Evolutionary conservation across 768 basidiomycete species (phyloP), one percentile per base, ranked within the genome.

Genomic region (Amyloporia xantha): DNA sequence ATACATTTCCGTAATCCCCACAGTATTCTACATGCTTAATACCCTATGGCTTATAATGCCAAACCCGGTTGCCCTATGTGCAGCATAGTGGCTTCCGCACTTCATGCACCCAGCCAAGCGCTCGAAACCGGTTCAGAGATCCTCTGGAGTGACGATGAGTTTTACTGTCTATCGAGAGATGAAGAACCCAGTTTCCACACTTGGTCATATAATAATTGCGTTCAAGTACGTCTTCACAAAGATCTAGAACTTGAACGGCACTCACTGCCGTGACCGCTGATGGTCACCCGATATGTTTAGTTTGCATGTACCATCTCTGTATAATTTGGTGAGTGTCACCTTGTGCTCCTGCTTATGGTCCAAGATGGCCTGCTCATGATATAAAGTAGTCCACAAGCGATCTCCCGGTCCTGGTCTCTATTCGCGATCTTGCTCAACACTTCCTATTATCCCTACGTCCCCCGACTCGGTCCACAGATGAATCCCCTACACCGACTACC

Each of bases 11-110:
- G 30, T 15, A 7, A 15, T 15, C 17, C 19, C 9, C 38, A 7
- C 19, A 33, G 30, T 15, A 7, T 7, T 15, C 17, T 39, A 39
- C 38, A 7, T 39, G 6, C 17, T 39, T 19, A 7, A 7, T 39
- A 7, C 7, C 20, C 44, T 51, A 77, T 81, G 72, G 65, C 74
- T 15, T 88, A 82, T 56, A 64, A 78, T 20, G 70, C 82, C 4
- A 83, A 78, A 55, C 68, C 78, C 20, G 86, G 86, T 48, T 89
- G 86, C 62, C 84, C 86, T 11, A 76, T 88, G 76, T 88, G 86
- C 66, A 67, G 84, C 62, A 84, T 86, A 24, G 81, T 87, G 45
- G 67, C 81, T 19, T 67, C 74, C 20, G 78, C 82, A 10, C 64
- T 68, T 11, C 73, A 72, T 41, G 62, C 69, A 21, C 71, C 30